Conservation (phyloP, 106 monocot genomes). For the Phalaenopsis equestris region DNA sequence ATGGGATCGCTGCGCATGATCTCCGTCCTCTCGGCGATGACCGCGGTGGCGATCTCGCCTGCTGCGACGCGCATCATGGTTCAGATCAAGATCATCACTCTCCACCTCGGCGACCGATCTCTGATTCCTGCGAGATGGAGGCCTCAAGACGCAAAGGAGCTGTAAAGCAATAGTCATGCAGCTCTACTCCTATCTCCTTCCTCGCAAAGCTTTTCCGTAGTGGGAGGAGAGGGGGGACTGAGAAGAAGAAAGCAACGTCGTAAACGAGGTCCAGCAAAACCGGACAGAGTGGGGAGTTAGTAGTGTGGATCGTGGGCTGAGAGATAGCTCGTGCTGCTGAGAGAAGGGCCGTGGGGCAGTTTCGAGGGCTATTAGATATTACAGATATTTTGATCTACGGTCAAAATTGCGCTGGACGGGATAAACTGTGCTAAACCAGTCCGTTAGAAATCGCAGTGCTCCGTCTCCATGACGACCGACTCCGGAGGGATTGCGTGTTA, state of each 20-base stretch:
- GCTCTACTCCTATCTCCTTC: not conserved
- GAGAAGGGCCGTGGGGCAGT: not conserved
- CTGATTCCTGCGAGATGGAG: not conserved
- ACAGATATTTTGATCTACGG: too few species aligned
- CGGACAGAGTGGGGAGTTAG: not conserved
- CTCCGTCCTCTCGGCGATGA: not conserved
- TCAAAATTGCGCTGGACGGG: too few species aligned
- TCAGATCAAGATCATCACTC: not conserved
- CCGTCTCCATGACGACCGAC: too few species aligned
- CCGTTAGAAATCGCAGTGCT: too few species aligned
- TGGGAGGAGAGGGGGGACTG: not conserved
- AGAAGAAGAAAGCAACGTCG: not conserved
- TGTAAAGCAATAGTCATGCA: slow-evolving; percentile 7
- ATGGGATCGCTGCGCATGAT: not conserved
- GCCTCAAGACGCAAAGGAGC: not conserved
- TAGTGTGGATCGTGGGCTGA: not conserved
- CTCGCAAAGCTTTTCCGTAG: not conserved
- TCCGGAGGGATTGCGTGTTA: too few species aligned
- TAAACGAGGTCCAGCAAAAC: not conserved
- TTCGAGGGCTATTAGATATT: not conserved
- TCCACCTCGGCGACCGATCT: not conserved
- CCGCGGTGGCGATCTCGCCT: not conserved
- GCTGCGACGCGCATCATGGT: not conserved
- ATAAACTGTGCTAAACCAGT: too few species aligned
- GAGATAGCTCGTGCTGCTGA: not conserved